Percentiles rank a stretch among this genome's conserved stretches.
Evolutionary conservation across 1,284 basidiomycete genomes (phyloP).

Genomic region (Rhodotorula sp.): DNA sequence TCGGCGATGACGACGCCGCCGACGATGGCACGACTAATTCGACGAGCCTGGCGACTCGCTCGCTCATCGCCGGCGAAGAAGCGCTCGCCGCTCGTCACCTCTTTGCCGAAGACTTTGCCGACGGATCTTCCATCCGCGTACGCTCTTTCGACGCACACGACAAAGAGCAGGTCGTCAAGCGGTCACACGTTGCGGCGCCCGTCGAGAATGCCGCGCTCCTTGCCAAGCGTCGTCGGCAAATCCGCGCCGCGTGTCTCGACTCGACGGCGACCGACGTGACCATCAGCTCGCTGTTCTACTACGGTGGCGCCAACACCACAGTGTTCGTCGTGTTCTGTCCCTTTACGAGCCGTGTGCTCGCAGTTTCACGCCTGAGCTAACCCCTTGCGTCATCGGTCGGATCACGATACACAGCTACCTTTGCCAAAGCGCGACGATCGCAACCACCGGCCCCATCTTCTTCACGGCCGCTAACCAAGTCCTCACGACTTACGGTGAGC

Average conservation of each 20-base stretch:
- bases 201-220: neutral
- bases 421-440: conserved; percentile 52
- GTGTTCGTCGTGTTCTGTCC: conserved; percentile 44
- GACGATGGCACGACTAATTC: too few relatives aligned
- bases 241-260: conserved; percentile 5
- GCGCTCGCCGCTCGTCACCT: too few relatives aligned
- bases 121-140: too few relatives aligned
- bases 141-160: too few relatives aligned
- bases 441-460: conserved; percentile 52
- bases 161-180: neutral
- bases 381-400: neutral
- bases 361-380: neutral
- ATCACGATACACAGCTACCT: conserved; percentile 35
- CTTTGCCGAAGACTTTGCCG: too few relatives aligned
- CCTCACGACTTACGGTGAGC: conserved; percentile 48
- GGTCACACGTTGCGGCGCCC: neutral
- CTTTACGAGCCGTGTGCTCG: neutral
- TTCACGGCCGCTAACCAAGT: conserved; percentile 56
- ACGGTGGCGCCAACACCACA: conserved; percentile 47
- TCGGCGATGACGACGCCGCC: too few relatives aligned
- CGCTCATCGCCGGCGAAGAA: too few relatives aligned
- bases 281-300: conserved; percentile 32
- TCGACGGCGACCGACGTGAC: neutral
- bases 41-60: too few relatives aligned
- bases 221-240: neutral